phyloP scores from a whole-genome alignment of 257 asterid genomes.

The Verbena officinalis region DNA sequence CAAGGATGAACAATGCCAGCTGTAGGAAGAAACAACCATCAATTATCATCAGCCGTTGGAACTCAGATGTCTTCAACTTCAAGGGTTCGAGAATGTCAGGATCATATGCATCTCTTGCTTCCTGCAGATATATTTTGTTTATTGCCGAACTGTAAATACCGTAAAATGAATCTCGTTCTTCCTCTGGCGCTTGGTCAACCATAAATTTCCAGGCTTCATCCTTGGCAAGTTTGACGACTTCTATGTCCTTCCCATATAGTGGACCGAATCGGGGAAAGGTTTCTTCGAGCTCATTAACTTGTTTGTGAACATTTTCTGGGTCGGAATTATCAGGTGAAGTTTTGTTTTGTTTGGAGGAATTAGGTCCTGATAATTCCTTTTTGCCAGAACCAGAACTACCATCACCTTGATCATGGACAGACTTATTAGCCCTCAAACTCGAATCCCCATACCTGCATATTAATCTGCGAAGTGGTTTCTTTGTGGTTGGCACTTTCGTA shows the following conservation, averaged over 20 bases:
- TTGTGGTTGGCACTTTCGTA: too few species aligned
- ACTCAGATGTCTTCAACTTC: background rate
- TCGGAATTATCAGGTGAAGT: too few species aligned
- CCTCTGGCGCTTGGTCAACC: background rate
- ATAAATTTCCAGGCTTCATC: background rate
- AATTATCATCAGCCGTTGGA: background rate
- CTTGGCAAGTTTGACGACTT: background rate
- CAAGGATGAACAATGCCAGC: conserved; percentile 15
- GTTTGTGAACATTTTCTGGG: too few species aligned
- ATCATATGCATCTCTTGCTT: background rate
- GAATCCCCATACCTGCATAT: too few species aligned
- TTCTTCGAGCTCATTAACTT: background rate
- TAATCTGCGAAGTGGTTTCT: too few species aligned
- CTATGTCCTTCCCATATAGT: background rate
- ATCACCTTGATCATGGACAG: too few species aligned
- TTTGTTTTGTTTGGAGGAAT: too few species aligned
- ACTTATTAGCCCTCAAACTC: too few species aligned
- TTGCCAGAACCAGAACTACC: too few species aligned
- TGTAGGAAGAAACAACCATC: conserved; percentile 27
- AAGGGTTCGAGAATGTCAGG: background rate
- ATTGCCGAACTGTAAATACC: background rate
- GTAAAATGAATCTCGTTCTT: background rate
- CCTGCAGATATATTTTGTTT: background rate
- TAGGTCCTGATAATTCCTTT: too few species aligned
- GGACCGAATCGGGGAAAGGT: conserved; percentile 4